These are phyloP conservation scores for Russula lepida DNA, from an alignment of 768 basidiomycete species.

Conservation along the genomic window DNA sequence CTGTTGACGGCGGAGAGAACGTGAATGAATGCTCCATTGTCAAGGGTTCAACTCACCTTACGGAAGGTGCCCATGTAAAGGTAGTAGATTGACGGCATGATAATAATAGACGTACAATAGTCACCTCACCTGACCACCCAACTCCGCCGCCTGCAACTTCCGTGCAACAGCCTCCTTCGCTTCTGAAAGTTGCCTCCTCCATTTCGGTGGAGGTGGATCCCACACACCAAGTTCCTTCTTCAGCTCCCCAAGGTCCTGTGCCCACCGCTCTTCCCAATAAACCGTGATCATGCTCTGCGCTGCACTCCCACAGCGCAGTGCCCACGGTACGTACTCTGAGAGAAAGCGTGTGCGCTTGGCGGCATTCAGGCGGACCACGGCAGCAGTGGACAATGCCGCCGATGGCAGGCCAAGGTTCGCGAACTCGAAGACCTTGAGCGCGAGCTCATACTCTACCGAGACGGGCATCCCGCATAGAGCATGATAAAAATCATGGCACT, in stretches of 20 bases:
- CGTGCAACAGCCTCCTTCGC: conserved; percentile 42
- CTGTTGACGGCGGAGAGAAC: not conserved
- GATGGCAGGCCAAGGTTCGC: conserved; percentile 88
- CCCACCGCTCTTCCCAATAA: conserved; percentile 96
- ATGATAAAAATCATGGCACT: conserved; percentile 98
- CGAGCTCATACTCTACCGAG: conserved; percentile 83
- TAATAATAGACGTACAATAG: conserved; percentile 10
- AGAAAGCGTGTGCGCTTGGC: conserved; percentile 41
- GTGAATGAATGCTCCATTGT: conserved; percentile 4
- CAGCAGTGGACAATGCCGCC: conserved; percentile 72
- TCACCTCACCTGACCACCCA: conserved; percentile 5
- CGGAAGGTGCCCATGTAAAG: conserved; percentile 2
- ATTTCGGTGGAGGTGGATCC: conserved; percentile 69
- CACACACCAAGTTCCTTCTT: conserved; percentile 78
- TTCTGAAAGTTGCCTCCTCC: conserved; percentile 59
- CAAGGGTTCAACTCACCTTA: conserved; percentile 8
- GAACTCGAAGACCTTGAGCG: conserved; percentile 91
- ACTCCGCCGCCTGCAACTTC: not conserved
- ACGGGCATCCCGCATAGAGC: conserved; percentile 85
- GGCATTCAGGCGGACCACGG: conserved; percentile 59
- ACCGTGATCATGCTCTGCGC: conserved; percentile 76
- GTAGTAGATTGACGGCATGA: conserved; percentile 1
- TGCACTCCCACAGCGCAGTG: conserved; percentile 69
- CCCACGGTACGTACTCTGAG: conserved; percentile 88
- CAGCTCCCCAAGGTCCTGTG: conserved; percentile 71